Conservation (phyloP, 495 filamentous ascomycete species). For the Neurospora sp. region DNA sequence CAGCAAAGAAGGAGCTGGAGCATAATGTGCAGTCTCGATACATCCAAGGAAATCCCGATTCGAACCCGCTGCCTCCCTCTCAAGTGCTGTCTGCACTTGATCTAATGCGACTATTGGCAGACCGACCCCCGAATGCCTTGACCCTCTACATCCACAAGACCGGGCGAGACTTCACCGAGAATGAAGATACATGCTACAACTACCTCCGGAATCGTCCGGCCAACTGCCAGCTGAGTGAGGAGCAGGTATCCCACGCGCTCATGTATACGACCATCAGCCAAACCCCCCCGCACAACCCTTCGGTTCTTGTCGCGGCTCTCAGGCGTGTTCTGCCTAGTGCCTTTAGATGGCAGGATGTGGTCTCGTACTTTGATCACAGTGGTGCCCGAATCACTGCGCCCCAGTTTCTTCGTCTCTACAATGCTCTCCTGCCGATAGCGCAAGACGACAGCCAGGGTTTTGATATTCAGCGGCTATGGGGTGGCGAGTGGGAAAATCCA, state of each 20-base stretch:
- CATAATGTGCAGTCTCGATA: slow-evolving; percentile 62
- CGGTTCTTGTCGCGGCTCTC: slow-evolving; percentile 54
- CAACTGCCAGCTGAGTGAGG: slow-evolving; percentile 62
- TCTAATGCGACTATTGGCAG: slow-evolving; percentile 54
- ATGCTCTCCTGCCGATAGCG: slow-evolving; percentile 61
- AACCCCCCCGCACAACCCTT: slow-evolving; percentile 61
- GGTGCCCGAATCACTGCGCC: slow-evolving; percentile 59
- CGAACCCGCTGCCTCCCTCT: slow-evolving; percentile 47
- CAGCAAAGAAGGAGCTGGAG: slow-evolving; percentile 55
- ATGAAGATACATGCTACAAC: slow-evolving; percentile 36
- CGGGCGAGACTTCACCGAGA: slow-evolving; percentile 49
- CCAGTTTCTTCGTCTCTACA: slow-evolving; percentile 73
- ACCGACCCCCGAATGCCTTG: slow-evolving; percentile 53
- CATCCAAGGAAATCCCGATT: slow-evolving; percentile 35
- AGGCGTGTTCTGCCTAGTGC: slow-evolving; percentile 36
- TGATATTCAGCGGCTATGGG: slow-evolving; percentile 82
- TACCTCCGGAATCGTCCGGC: slow-evolving; percentile 56
- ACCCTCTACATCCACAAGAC: slow-evolving; percentile 65
- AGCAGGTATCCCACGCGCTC: slow-evolving; percentile 70
- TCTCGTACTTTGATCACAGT: slow-evolving; percentile 74
- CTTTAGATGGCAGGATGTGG: slow-evolving; percentile 73
- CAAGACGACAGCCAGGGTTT: slow-evolving; percentile 39
- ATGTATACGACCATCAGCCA: slow-evolving; percentile 65
- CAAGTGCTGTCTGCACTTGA: slow-evolving; percentile 67
- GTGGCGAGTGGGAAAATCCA: slow-evolving; percentile 75